phyloP scores from a whole-genome alignment of 2,329 filamentous ascomycete species.

The Myriosclerotinia curreyana region DNA sequence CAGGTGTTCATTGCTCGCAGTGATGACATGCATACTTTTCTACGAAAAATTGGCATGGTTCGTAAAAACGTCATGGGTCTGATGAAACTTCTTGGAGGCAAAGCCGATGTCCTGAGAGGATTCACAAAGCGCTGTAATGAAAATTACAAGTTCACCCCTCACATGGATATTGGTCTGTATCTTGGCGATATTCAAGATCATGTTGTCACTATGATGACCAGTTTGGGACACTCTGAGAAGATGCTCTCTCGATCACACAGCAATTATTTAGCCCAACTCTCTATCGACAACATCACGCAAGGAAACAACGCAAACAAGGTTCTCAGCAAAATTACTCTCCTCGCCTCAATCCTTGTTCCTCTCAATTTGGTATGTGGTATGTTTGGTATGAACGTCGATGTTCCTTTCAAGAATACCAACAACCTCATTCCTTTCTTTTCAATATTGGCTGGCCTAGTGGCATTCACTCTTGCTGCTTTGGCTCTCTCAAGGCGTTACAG shows the following conservation, averaged over 20 bases:
- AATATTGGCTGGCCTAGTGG: slow-evolving; percentile 55
- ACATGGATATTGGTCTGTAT: slow-evolving; percentile 95
- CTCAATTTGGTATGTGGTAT: slow-evolving; percentile 77
- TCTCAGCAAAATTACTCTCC: slow-evolving; percentile 89
- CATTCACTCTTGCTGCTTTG: slow-evolving; percentile 44
- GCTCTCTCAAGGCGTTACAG: slow-evolving; percentile 33
- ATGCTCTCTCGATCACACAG: slow-evolving; percentile 91
- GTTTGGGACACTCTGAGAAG: slow-evolving; percentile 93
- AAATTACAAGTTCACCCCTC: slow-evolving; percentile 90
- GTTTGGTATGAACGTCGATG: slow-evolving; percentile 75
- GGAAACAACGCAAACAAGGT: slow-evolving; percentile 86
- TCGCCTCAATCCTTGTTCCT: slow-evolving; percentile 93
- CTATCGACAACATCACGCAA: slow-evolving; percentile 84
- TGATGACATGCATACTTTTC: slow-evolving; percentile 83
- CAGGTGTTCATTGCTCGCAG: slow-evolving; percentile 88
- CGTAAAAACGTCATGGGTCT: slow-evolving; percentile 94
- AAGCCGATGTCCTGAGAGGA: slow-evolving; percentile 96
- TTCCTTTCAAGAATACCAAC: slow-evolving; percentile 56
- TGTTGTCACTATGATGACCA: slow-evolving; percentile 99
- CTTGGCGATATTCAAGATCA: slow-evolving; percentile 98
- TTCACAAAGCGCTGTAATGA: slow-evolving; percentile 99
- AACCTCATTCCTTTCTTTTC: slow-evolving; percentile 57
- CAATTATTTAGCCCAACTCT: slow-evolving; percentile 94
- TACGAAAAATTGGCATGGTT: slow-evolving; percentile 83
- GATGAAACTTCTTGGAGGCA: slow-evolving; percentile 88